These are phyloP conservation scores for Aurantiochytrium sp. DNA, from an alignment of 108 stramenopile genomes.

Conservation along the genomic window DNA sequence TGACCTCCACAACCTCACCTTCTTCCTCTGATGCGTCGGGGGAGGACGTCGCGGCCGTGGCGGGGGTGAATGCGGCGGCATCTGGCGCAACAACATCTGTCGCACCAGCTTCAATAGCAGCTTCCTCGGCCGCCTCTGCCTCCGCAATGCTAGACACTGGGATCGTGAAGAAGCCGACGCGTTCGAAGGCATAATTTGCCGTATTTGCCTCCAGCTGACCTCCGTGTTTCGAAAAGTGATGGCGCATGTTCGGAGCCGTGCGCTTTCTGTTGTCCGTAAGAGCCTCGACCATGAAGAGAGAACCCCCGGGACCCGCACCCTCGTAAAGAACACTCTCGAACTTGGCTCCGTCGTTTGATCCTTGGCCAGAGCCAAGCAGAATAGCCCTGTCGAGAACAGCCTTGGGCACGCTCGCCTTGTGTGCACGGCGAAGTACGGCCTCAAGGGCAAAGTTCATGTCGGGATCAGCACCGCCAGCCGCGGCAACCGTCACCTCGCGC, in stretches of 20 bases:
- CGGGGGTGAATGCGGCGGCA: background rate
- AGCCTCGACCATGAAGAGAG: background rate
- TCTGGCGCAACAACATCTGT: background rate
- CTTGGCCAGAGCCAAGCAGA: background rate
- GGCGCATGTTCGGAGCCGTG: background rate
- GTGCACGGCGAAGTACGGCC: background rate
- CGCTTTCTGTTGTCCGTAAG: conserved; percentile 12
- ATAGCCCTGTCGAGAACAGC: background rate
- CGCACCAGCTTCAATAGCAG: background rate
- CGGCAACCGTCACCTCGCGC: background rate
- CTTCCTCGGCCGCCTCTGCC: background rate
- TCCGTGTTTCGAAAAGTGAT: background rate
- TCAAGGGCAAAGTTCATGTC: background rate
- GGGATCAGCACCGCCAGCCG: background rate
- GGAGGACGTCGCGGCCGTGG: background rate
- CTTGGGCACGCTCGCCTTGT: background rate
- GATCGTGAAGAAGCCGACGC: background rate
- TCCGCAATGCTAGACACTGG: background rate
- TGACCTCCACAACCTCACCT: background rate
- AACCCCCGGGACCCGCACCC: background rate
- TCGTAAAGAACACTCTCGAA: background rate
- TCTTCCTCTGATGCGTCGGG: background rate
- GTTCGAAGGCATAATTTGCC: background rate
- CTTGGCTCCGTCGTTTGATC: background rate
- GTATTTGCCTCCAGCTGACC: conserved; percentile 4